phyloP scores from a whole-genome alignment of 495 filamentous ascomycete genomes.

The Penicillium malachiteum region DNA sequence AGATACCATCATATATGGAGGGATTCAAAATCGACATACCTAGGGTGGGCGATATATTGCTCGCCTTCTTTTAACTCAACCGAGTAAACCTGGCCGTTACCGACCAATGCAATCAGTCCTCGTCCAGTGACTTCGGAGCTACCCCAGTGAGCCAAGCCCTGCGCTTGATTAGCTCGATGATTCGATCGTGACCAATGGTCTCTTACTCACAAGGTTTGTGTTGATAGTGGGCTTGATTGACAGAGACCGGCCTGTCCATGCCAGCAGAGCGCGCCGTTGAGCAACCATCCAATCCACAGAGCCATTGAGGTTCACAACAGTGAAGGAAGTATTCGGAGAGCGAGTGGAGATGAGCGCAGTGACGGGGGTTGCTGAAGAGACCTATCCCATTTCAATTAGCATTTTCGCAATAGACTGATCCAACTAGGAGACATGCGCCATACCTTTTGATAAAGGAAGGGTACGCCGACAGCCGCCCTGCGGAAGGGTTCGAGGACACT shows the following conservation, averaged over 20 bases:
- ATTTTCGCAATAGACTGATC: not conserved
- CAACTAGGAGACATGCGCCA: constrained; percentile 1
- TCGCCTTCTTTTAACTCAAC: constrained; percentile 74
- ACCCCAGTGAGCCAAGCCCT: constrained; percentile 87
- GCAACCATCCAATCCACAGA: constrained; percentile 94
- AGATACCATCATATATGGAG: constrained; percentile 10
- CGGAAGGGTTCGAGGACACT: constrained; percentile 81
- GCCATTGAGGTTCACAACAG: constrained; percentile 84
- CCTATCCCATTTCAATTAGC: constrained; percentile 35
- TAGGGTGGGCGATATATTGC: constrained; percentile 82
- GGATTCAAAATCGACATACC: constrained; percentile 36
- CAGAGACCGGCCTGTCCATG: constrained; percentile 93
- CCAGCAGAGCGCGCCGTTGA: constrained; percentile 79
- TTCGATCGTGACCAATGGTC: not conserved
- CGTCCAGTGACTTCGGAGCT: constrained; percentile 82
- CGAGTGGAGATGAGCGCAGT: constrained; percentile 85
- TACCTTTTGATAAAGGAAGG: constrained; percentile 88
- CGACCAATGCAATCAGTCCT: constrained; percentile 79
- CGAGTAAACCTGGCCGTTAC: constrained; percentile 84
- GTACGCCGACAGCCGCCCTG: constrained; percentile 74
- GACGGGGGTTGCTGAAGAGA: constrained; percentile 81
- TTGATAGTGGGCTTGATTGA: constrained; percentile 72
- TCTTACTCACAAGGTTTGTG: constrained; percentile 57
- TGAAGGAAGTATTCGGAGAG: constrained; percentile 78
- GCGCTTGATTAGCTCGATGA: constrained; percentile 39